Evolutionary conservation across 2,329 filamentous ascomycete genomes (phyloP).

Genomic region (Metarhizium robertsii): DNA sequence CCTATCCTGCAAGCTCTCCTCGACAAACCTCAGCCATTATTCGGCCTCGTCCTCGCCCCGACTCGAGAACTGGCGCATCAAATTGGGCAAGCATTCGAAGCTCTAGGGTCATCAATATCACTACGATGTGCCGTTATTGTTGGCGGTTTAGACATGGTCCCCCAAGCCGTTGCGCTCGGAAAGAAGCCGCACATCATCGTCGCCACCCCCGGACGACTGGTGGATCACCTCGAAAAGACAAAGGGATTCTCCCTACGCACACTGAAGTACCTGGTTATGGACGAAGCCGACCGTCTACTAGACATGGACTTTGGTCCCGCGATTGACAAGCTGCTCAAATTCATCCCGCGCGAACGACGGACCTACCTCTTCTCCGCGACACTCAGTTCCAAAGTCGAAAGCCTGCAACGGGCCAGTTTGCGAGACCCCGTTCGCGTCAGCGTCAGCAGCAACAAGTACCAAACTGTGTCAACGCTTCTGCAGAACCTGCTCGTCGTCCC

Average conservation of each 20-base stretch:
- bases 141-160: slow-evolving; percentile 92
- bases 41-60: slow-evolving; percentile 83
- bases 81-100: slow-evolving; percentile 81
- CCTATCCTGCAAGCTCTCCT: slow-evolving; percentile 88
- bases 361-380: slow-evolving; percentile 94
- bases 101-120: slow-evolving; percentile 77
- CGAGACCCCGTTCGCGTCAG: slow-evolving; percentile 76
- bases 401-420: slow-evolving; percentile 79
- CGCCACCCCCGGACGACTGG: slow-evolving; percentile 77
- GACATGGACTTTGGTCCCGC: slow-evolving; percentile 92
- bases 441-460: slow-evolving; percentile 75
- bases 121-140: slow-evolving; percentile 80
- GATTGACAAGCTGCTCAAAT: slow-evolving; percentile 87
- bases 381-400: slow-evolving; percentile 89
- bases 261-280: slow-evolving; percentile 86
- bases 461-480: slow-evolving; percentile 81
- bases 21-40: slow-evolving; percentile 76
- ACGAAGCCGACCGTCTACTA: slow-evolving; percentile 84
- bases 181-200: slow-evolving; percentile 94
- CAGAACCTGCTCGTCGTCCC: slow-evolving; percentile 85
- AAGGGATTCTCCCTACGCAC: slow-evolving; percentile 83
- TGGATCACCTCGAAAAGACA: slow-evolving; percentile 93
- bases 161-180: slow-evolving; percentile 82
- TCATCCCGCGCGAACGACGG: slow-evolving; percentile 65
- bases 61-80: slow-evolving; percentile 91